A percentile compares a stretch with the other conserved stretches of the same genome.
Evolutionary conservation across 495 filamentous ascomycete species (phyloP).

Genomic region (Alectoria sarmentosa): DNA sequence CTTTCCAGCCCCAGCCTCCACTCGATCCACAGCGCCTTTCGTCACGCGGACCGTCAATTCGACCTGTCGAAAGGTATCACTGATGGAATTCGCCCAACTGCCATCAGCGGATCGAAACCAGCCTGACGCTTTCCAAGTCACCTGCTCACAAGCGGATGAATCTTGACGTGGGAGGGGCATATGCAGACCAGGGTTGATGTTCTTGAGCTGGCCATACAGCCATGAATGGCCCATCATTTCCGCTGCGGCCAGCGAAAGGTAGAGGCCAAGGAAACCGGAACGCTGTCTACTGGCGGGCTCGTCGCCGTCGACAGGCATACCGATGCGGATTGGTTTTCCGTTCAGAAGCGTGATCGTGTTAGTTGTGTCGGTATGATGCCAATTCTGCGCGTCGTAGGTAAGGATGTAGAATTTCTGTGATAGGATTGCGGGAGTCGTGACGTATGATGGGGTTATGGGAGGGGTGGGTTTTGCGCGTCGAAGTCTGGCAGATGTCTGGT

Average conservation of each 20-base stretch:
- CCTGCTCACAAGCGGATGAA: neutral
- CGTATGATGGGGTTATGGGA: too few species aligned
- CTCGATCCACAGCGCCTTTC: too few species aligned
- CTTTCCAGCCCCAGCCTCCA: too few species aligned
- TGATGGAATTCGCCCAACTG: neutral
- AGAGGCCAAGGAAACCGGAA: neutral
- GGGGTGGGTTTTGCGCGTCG: too few species aligned
- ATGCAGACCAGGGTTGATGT: neutral
- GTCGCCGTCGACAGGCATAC: neutral
- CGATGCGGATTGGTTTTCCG: neutral
- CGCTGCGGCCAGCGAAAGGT: neutral
- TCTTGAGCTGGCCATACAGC: neutral
- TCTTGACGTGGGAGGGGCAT: neutral
- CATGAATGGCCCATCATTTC: neutral
- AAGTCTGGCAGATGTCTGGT: too few species aligned
- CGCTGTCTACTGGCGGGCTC: neutral
- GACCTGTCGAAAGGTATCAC: neutral
- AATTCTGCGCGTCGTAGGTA: neutral
- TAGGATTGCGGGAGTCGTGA: too few species aligned
- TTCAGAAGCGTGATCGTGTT: neutral
- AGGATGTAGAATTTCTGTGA: neutral
- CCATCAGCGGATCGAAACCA: neutral
- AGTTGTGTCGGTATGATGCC: neutral
- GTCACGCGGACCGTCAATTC: too few species aligned
- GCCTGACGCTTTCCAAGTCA: neutral